A percentile compares a stretch with the other conserved stretches of the same genome.
Conservation (phyloP, 2,329 filamentous ascomycete species). For the Fusarium azukiicola region DNA sequence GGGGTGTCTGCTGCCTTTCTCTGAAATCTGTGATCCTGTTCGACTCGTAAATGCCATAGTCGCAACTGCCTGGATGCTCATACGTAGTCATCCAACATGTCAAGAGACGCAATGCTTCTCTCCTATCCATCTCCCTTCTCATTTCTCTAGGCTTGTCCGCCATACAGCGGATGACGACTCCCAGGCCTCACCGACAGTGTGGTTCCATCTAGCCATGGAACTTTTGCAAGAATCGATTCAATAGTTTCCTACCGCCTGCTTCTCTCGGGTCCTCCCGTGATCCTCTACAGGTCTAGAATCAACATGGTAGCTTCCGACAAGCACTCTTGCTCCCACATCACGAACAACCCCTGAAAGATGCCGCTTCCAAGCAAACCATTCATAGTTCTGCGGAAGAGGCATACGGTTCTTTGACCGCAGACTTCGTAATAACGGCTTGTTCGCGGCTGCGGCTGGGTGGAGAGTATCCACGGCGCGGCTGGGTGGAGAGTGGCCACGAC, state of each 20-base stretch:
- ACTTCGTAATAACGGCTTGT: constrained; percentile 9
- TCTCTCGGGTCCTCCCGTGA: not conserved
- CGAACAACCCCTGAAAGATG: not conserved
- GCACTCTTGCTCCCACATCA: constrained; percentile 10
- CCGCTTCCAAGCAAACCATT: not conserved
- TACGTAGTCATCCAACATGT: not conserved
- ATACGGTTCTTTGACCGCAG: not conserved
- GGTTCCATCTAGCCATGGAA: not conserved
- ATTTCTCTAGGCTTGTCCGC: not conserved
- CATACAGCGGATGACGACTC: not conserved
- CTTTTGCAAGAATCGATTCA: not conserved
- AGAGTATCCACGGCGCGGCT: constrained; percentile 8
- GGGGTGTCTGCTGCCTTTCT: not conserved
- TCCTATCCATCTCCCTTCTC: not conserved
- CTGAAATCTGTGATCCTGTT: not conserved
- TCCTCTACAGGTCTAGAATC: not conserved
- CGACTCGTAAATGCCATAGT: not conserved
- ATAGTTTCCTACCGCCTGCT: not conserved
- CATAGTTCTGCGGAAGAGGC: not conserved
- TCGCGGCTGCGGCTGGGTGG: not conserved
- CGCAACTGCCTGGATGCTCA: not conserved
- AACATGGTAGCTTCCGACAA: not conserved
- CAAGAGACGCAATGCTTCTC: not conserved
- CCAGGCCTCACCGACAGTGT: not conserved
- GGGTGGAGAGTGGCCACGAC: constrained; percentile 9